Evolutionary conservation across 371 early-diverging fungal genomes (phyloP).

Genomic region (Enteropsectra breve): DNA sequence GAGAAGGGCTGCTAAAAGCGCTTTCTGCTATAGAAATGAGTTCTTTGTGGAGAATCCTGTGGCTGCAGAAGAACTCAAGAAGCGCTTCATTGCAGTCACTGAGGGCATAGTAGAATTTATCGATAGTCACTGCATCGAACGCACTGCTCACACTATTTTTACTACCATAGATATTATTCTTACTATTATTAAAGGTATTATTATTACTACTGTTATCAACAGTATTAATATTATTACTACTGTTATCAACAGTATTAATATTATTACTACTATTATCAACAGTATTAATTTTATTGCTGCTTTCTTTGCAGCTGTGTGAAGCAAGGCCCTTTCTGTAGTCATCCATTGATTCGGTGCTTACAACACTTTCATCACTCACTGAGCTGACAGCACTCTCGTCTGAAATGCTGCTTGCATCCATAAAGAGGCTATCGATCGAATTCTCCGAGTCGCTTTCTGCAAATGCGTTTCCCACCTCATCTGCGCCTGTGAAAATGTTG

Average conservation of each 20-base stretch:
- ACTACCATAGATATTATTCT: not conserved
- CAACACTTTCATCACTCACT: too few species aligned
- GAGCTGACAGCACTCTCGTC: too few species aligned
- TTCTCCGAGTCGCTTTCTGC: too few species aligned
- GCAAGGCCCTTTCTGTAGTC: not conserved
- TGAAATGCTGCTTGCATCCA: too few species aligned
- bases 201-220: constrained; percentile 5
- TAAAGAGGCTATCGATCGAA: too few species aligned
- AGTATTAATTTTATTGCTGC: not conserved
- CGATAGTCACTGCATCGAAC: not conserved
- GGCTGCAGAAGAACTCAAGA: constrained; percentile 4
- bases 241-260: not conserved
- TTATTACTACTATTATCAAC: not conserved
- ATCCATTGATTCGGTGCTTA: too few species aligned
- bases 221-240: not conserved
- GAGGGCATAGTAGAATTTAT: not conserved
- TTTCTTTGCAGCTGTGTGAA: not conserved
- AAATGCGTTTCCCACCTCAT: too few species aligned
- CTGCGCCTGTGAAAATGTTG: too few species aligned
- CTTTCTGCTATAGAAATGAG: not conserved
- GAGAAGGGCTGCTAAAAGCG: not conserved
- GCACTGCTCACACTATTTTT: not conserved
- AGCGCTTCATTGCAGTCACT: not conserved
- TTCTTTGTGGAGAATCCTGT: not conserved
- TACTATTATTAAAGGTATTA: constrained; percentile 1